Base-by-base conservation (phyloP, 257 asterid genomes). In the Solanum etuberosum region DNA sequence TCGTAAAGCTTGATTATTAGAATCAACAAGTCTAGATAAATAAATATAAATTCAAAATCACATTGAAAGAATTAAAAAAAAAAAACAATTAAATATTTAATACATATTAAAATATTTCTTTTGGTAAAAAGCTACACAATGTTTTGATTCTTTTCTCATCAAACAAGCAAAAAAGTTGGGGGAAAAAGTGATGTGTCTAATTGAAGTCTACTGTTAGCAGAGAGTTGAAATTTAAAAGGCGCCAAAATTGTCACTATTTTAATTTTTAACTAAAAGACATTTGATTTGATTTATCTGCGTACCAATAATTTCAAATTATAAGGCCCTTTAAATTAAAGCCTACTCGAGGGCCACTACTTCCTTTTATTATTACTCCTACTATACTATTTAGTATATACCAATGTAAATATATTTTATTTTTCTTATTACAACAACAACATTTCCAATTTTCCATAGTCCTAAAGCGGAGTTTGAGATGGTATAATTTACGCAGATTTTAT, bases 221-320 rank as follows among this genome's bases (percentile, higher is more conserved):
- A 25, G n/a, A 16, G 42, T 82, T 86, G 46, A 80, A 89, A 89
- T 46, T 87, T 63, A 73, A 21, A 37, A 27, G 84, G 91, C 91
- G 91, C 91, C 91, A 87, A 89, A 77, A 29, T 51, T 37, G 70
- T 15, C 8, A 35, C 83, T 76, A 48, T 59, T 42, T 20, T 54
- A 54, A 54, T 54, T 54, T 54, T 18, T 37, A 77, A 16, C 54
- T n/a, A 7, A 38, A 82, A 70, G 78, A 40, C 87, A 54, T 77
- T 86, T 85, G 25, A 73, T 71, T 76, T 77, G 25, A 46, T 78
- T 78, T 78, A 74, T 42, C 57, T 74, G 34, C 57, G 84, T 42
- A 25, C 67, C 67, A 80, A 85, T 65, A 25, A 21, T 51, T 85
- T 85, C 16, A 85, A 88, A 88, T 80, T 88, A 72, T 25, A 46